Evolutionary conservation across 371 early-diverging fungal species (phyloP), one percentile per base, ranked within the genome.

Genomic region (Synchytrium microbalum): DNA sequence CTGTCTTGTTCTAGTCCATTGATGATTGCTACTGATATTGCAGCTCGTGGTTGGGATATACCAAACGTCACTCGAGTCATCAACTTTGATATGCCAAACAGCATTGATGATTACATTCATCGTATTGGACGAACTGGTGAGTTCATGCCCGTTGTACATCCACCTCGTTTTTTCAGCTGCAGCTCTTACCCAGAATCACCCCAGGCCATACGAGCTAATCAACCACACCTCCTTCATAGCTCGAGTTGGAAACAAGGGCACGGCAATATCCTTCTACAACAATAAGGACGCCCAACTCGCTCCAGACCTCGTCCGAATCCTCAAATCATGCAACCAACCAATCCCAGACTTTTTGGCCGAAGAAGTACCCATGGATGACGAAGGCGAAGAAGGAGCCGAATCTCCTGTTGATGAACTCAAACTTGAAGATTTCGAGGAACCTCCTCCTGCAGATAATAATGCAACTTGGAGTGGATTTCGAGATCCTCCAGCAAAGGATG

Each of bases 11-110:
- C n/a, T n/a, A 51, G 13, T 51, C 61, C 71, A 3, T 71, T 84
- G 2, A 61, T 88, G 64, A 72, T 86, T 58, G 84, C 96, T 75
- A 99, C 99, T 32, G 97, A 99, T 72, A 94, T 99, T 29, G 98
- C 96, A 28, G 96, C 99, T 2, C 86, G 99, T 77, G 99, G 99
- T 0, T 78, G 99, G 30, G 99, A 99, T 78, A 95, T 99, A 66
- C 93, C 97, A 31, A 86, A 89, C 16, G 98, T 99, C 19, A 97
- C 97, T 72, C 92, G 95, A 91, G 94, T 99, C 67, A 88, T 99
- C 65, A 98, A 99, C 75, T 99, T 87, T 74, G 99, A 99, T 77
- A 92, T 97, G n/a, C 98, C 99, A 69, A 92, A 95, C 88, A 96
- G 93, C 80, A 92, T 92, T 60, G 71, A 72, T 59, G 96, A 97